Conservation (phyloP, 345 rosid species). For the Ailanthus altissimus region DNA sequence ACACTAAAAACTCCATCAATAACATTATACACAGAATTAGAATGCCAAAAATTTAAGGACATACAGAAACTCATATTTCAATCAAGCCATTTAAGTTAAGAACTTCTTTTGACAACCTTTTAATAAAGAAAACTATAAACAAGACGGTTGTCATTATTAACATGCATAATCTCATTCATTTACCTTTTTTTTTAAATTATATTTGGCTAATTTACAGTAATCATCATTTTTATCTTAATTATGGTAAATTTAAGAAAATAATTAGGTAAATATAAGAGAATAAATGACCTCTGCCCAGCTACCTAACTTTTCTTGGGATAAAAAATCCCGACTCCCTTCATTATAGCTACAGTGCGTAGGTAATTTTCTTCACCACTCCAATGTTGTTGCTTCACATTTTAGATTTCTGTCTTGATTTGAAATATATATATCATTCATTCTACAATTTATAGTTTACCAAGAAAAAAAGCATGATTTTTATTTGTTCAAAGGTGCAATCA, state of each 20-base stretch:
- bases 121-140: too few relatives aligned
- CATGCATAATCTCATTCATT: not conserved
- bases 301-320: not conserved
- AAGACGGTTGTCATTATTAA: too few relatives aligned
- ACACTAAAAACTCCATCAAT: too few relatives aligned
- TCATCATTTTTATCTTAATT: not conserved
- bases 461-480: not conserved
- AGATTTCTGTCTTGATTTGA: not conserved
- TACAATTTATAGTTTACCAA: not conserved
- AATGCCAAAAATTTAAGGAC: too few relatives aligned
- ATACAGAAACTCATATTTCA: too few relatives aligned
- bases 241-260: not conserved
- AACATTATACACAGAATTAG: too few relatives aligned
- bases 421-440: not conserved
- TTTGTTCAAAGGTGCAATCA: slow-evolving; percentile 8
- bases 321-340: not conserved
- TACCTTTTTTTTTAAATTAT: not conserved
- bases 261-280: not conserved
- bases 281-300: not conserved
- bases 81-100: too few relatives aligned
- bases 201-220: not conserved
- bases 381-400: not conserved
- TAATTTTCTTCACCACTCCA: not conserved
- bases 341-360: not conserved
- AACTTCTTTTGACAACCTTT: too few relatives aligned